Conservation (phyloP, 1,284 basidiomycete species). For the Fomitopsis betulina region DNA sequence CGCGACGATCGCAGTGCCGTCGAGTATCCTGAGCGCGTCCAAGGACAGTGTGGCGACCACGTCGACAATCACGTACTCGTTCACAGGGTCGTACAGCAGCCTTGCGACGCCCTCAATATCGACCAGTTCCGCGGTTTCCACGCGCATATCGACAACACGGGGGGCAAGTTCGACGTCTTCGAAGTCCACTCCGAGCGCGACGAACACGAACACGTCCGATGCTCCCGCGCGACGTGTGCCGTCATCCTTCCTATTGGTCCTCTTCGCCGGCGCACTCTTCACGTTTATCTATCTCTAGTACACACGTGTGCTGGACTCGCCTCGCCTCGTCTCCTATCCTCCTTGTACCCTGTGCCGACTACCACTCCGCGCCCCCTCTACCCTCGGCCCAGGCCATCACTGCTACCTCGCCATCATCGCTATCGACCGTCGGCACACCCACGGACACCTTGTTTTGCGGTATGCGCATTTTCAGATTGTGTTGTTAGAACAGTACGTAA, state of each 20-base stretch:
- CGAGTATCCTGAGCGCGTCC: slow-evolving; percentile 25
- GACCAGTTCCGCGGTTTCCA: background rate
- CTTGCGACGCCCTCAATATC: background rate
- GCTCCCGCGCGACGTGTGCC: background rate
- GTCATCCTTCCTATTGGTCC: background rate
- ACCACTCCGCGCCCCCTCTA: background rate
- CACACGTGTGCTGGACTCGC: background rate
- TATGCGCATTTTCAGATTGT: background rate
- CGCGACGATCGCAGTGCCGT: slow-evolving; percentile 41
- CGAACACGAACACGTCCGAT: background rate
- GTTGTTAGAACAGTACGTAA: background rate
- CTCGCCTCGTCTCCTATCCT: background rate
- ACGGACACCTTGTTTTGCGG: background rate
- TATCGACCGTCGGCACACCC: background rate
- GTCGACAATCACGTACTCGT: slow-evolving; percentile 8
- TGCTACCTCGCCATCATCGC: background rate
- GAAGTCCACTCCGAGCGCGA: background rate
- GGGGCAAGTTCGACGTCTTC: background rate
- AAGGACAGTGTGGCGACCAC: slow-evolving; percentile 14
- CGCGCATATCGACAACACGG: background rate
- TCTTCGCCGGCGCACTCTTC: background rate
- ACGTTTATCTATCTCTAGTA: background rate
- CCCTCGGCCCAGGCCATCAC: background rate
- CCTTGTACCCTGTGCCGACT: background rate
- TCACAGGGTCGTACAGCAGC: slow-evolving; percentile 3